Evolutionary conservation across 306 rosid species (phyloP).

Genomic region (Arachis stenosperma): DNA sequence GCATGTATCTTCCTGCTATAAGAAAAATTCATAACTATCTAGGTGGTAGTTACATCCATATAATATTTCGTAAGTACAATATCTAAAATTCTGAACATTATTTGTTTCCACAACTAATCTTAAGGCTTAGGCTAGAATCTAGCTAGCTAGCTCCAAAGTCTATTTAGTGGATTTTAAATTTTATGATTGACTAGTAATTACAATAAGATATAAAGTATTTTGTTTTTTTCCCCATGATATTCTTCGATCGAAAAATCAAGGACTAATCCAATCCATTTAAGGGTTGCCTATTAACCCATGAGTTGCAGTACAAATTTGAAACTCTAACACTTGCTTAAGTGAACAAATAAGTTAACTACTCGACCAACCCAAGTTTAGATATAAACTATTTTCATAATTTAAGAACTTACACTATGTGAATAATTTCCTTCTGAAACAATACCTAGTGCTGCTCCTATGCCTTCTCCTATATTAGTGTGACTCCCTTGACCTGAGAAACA

Average conservation of each 20-base stretch:
- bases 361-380: no score
- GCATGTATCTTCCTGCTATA: conserved; percentile 61
- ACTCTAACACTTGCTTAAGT: no score
- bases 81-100: conserved; percentile 9
- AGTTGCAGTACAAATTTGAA: no score
- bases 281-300: no score
- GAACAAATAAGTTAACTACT: no score
- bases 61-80: not conserved
- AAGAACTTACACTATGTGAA: not conserved
- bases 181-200: no score
- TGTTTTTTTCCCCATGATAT: no score
- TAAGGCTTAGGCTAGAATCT: not conserved
- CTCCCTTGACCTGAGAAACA: conserved; percentile 45
- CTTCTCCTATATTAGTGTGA: conserved; percentile 45
- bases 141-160: not conserved
- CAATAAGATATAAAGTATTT: no score
- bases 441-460: conserved; percentile 36
- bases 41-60: no score
- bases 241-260: no score
- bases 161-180: not conserved
- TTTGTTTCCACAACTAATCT: conserved; percentile 8
- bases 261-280: no score
- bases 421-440: conserved; percentile 37
- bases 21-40: not conserved
- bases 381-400: no score